Evolutionary conservation across 169 alveolate species (phyloP).

Genomic region (Babesia ovata): DNA sequence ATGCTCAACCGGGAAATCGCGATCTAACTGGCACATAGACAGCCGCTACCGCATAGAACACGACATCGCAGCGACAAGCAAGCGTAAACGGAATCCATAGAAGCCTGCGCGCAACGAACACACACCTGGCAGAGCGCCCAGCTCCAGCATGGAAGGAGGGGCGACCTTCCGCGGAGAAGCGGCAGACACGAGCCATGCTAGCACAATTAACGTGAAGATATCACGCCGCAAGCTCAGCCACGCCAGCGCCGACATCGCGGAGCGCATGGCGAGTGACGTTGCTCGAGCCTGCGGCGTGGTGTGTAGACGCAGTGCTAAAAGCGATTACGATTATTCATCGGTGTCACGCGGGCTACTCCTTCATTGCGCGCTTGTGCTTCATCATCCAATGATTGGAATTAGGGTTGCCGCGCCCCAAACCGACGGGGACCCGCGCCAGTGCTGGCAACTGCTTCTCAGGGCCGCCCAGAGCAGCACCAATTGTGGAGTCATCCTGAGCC

Average conservation of each 20-base stretch:
- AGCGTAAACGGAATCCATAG: too few relatives aligned
- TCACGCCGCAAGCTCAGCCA: background rate
- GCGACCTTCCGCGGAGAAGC: conserved; percentile 20
- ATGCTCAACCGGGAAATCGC: too few relatives aligned
- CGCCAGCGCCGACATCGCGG: conserved; percentile 14
- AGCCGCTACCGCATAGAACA: too few relatives aligned
- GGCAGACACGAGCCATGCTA: background rate
- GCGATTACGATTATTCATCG: background rate
- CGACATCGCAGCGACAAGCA: too few relatives aligned
- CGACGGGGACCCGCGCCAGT: conserved; percentile 37
- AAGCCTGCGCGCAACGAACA: background rate
- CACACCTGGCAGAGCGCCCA: conserved; percentile 66
- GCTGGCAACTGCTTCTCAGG: conserved; percentile 2
- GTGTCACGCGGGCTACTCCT: conserved; percentile 11
- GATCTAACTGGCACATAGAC: too few relatives aligned
- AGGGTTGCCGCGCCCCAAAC: conserved; percentile 71
- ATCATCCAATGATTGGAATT: conserved; percentile 69
- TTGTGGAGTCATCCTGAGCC: conserved; percentile 27
- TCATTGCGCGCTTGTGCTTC: conserved; percentile 55
- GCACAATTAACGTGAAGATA: background rate
- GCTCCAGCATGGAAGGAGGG: conserved; percentile 52
- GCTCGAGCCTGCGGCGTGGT: background rate
- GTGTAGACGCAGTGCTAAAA: conserved; percentile 9
- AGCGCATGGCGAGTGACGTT: conserved; percentile 15
- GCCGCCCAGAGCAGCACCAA: conserved; percentile 15